phyloP scores from a whole-genome alignment of 306 rosid species.

The Ormosia semicastrata region DNA sequence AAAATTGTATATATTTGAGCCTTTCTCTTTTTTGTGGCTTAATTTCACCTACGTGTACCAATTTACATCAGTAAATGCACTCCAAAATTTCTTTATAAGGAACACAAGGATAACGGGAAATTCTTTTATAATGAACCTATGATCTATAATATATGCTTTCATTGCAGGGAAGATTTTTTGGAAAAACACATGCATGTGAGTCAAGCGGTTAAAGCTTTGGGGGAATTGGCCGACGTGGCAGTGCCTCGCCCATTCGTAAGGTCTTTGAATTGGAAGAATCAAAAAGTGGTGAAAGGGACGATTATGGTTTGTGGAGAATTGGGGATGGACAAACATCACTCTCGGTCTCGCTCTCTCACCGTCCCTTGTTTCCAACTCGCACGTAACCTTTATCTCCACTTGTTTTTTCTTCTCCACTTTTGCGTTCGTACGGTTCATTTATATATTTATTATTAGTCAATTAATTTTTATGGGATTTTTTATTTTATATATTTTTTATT shows the following conservation, averaged over 20 bases:
- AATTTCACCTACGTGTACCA: background rate
- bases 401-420: background rate
- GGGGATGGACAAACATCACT: slow-evolving; percentile 8
- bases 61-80: background rate
- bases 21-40: background rate
- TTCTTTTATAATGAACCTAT: background rate
- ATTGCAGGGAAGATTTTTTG: background rate
- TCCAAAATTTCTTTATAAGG: background rate
- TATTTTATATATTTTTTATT: no score
- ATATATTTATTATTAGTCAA: no score
- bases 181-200: background rate
- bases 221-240: slow-evolving; percentile 47
- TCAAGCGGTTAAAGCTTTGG: background rate
- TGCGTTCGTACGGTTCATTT: background rate
- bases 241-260: slow-evolving; percentile 24
- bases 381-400: slow-evolving; percentile 5
- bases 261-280: slow-evolving; percentile 28
- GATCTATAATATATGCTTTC: background rate
- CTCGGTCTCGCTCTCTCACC: background rate
- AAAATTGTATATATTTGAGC: no score
- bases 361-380: background rate
- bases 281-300: slow-evolving; percentile 32
- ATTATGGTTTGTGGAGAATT: slow-evolving; percentile 48
- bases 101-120: background rate
- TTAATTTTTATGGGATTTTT: no score